These are phyloP conservation scores for Ophiostoma australiae DNA, from an alignment of 2,329 filamentous ascomycete species.

Conservation along the genomic window DNA sequence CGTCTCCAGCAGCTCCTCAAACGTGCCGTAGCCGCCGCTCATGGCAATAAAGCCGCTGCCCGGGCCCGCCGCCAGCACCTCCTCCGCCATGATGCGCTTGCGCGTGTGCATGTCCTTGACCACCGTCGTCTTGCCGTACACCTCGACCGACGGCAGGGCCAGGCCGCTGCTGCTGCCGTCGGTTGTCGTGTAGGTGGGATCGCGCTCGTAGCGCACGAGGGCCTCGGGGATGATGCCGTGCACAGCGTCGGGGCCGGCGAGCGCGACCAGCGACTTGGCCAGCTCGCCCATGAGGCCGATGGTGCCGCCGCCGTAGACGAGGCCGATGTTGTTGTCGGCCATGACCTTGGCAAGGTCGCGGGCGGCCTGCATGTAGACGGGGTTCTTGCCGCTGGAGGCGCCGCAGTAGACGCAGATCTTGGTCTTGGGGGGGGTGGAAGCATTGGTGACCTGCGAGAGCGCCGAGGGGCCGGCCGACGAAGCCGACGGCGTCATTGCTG, in stretches of 20 bases:
- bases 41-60: slow-evolving; percentile 88
- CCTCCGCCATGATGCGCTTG: slow-evolving; percentile 87
- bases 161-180: slow-evolving; percentile 34
- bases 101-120: slow-evolving; percentile 95
- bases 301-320: slow-evolving; percentile 97
- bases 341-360: slow-evolving; percentile 68
- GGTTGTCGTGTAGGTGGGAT: slow-evolving; percentile 47
- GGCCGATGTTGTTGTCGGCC: slow-evolving; percentile 68
- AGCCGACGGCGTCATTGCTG: background rate
- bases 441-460: slow-evolving; percentile 15
- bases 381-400: slow-evolving; percentile 65
- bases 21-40: slow-evolving; percentile 84
- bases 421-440: slow-evolving; percentile 40
- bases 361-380: slow-evolving; percentile 72
- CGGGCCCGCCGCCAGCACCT: slow-evolving; percentile 74
- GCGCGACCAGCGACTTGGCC: slow-evolving; percentile 75
- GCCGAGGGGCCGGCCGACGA: slow-evolving; percentile 13
- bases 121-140: slow-evolving; percentile 80
- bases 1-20: slow-evolving; percentile 92
- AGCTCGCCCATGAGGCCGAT: slow-evolving; percentile 94
- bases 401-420: slow-evolving; percentile 96
- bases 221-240: slow-evolving; percentile 92
- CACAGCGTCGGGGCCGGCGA: slow-evolving; percentile 74
- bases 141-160: slow-evolving; percentile 55
- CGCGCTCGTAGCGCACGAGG: slow-evolving; percentile 72